A percentile compares a stretch with the other conserved stretches of the same genome.
Conservation (phyloP, 768 basidiomycete species). For the Dioszegia hungarica region DNA sequence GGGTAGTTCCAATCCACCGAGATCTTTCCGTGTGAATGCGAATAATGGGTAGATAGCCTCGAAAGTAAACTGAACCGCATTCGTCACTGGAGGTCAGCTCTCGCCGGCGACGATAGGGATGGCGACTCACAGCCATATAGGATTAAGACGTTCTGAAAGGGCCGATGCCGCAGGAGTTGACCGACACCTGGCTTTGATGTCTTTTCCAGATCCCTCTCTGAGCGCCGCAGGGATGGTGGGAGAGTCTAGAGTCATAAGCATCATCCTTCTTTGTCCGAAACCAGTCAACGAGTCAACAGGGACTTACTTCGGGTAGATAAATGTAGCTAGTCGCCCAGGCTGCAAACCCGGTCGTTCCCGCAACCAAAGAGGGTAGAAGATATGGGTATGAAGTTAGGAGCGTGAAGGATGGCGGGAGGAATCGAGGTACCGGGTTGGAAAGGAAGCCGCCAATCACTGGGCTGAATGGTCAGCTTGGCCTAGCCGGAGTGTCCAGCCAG, state of each 20-base stretch:
- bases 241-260: slow-evolving; percentile 14
- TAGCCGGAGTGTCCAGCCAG: not conserved
- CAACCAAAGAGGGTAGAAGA: slow-evolving; percentile 26
- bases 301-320: slow-evolving; percentile 4
- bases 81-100: slow-evolving; percentile 16
- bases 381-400: slow-evolving; percentile 26
- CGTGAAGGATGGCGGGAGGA: slow-evolving; percentile 19
- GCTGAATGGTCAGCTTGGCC: slow-evolving; percentile 8
- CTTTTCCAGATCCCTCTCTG: slow-evolving; percentile 6
- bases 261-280: not conserved
- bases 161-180: slow-evolving; percentile 16
- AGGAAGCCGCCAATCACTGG: slow-evolving; percentile 34
- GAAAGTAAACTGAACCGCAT: slow-evolving; percentile 26
- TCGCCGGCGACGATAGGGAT: not conserved
- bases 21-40: slow-evolving; percentile 28
- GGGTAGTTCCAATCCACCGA: slow-evolving; percentile 29
- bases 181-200: slow-evolving; percentile 7
- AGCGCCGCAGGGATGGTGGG: slow-evolving; percentile 6
- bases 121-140: slow-evolving; percentile 26
- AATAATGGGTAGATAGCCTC: slow-evolving; percentile 37
- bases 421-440: slow-evolving; percentile 23
- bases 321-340: slow-evolving; percentile 3
- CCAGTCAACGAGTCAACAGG: not conserved
- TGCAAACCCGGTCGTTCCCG: slow-evolving; percentile 18
- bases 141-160: slow-evolving; percentile 28